phyloP scores from a whole-genome alignment of 176 grass and related monocot species.

The Paspalum vaginatum region DNA sequence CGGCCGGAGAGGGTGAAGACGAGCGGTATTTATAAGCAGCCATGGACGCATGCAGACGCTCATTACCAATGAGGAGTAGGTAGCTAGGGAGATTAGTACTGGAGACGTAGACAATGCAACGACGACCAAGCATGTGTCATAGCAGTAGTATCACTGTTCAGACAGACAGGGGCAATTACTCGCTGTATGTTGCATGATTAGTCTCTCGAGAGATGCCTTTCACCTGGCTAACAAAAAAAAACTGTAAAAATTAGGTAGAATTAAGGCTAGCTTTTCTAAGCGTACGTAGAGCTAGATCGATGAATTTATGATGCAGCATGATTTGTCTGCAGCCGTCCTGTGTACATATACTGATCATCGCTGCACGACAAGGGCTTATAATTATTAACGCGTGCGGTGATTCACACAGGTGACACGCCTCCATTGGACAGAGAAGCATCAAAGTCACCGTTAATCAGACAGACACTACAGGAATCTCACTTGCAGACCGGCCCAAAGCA shows the following conservation, averaged over 20 bases:
- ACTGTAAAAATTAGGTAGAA: background rate
- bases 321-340: too few relatives aligned
- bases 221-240: conserved; percentile 27
- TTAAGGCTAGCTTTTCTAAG: too few relatives aligned
- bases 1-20: conserved; percentile 16
- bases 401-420: conserved; percentile 45
- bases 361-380: conserved; percentile 24
- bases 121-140: too few relatives aligned
- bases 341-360: background rate
- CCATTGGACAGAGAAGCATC: conserved; percentile 57
- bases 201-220: conserved; percentile 60
- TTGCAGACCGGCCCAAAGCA: conserved; percentile 27
- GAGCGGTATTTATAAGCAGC: conserved; percentile 44
- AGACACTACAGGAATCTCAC: conserved; percentile 55
- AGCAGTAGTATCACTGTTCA: background rate
- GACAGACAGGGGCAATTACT: conserved; percentile 53
- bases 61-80: too few relatives aligned
- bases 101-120: too few relatives aligned
- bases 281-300: too few relatives aligned
- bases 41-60: background rate
- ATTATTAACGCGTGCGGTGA: conserved; percentile 29
- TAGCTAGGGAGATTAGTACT: too few relatives aligned
- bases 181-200: conserved; percentile 29
- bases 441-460: conserved; percentile 54
- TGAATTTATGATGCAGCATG: too few relatives aligned